These are phyloP conservation scores for Komagataella populi DNA, from an alignment of 805 yeast genomes.

Conservation along the genomic window DNA sequence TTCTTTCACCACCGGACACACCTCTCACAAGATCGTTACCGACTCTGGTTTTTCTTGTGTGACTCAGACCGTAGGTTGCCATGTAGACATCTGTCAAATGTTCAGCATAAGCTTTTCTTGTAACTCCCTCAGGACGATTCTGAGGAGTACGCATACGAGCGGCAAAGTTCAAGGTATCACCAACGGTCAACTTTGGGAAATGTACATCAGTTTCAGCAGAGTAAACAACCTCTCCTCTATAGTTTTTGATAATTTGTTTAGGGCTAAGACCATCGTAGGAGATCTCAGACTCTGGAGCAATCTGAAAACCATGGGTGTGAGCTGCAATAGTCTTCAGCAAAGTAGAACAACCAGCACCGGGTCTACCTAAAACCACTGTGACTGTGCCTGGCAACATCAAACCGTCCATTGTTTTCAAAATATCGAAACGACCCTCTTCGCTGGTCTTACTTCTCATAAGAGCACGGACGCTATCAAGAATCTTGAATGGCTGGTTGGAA, in stretches of 20 bases:
- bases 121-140: slow-evolving; percentile 45
- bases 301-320: slow-evolving; percentile 44
- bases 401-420: slow-evolving; percentile 56
- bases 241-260: slow-evolving; percentile 33
- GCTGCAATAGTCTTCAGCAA: slow-evolving; percentile 45
- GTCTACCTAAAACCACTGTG: slow-evolving; percentile 65
- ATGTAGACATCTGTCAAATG: slow-evolving; percentile 38
- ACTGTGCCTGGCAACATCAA: slow-evolving; percentile 47
- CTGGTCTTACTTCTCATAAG: slow-evolving; percentile 14
- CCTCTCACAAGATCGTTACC: slow-evolving; percentile 55
- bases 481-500: slow-evolving; percentile 25
- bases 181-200: slow-evolving; percentile 56
- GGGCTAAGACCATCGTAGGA: slow-evolving; percentile 44
- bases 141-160: slow-evolving; percentile 49
- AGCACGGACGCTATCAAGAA: slow-evolving; percentile 13
- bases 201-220: slow-evolving; percentile 59
- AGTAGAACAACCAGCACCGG: slow-evolving; percentile 74
- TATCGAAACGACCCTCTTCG: slow-evolving; percentile 27
- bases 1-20: slow-evolving; percentile 58
- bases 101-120: slow-evolving; percentile 38
- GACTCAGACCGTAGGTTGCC: slow-evolving; percentile 36
- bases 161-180: slow-evolving; percentile 50
- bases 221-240: slow-evolving; percentile 57
- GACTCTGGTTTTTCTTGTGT: slow-evolving; percentile 42
- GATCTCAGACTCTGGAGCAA: slow-evolving; percentile 30